Evolutionary conservation across 805 yeast genomes (phyloP).

Genomic region (Wickerhamomyces ciferrii): DNA sequence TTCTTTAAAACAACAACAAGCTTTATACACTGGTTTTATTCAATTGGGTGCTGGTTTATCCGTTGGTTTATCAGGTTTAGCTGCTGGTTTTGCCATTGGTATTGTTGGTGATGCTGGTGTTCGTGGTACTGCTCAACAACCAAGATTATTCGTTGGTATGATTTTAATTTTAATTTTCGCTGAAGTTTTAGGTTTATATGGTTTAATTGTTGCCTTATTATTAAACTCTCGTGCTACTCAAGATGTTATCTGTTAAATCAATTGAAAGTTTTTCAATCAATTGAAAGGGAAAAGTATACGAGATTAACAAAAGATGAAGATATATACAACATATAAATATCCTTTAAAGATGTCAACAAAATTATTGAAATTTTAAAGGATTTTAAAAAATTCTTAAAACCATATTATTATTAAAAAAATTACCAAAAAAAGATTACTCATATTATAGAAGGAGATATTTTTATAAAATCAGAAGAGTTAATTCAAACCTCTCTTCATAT

Average conservation of each 20-base stretch:
- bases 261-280: background rate
- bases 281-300: background rate
- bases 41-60: conserved; percentile 98
- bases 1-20: conserved; percentile 83
- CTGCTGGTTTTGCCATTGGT: conserved; percentile 99
- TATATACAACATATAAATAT: background rate
- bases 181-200: conserved; percentile 97
- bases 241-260: conserved; percentile 71
- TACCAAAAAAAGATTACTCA: background rate
- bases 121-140: conserved; percentile 97
- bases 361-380: background rate
- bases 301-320: background rate
- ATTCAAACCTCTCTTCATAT: background rate
- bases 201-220: conserved; percentile 95
- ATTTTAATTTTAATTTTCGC: conserved; percentile 97
- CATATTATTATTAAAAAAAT: too few species aligned
- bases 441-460: background rate
- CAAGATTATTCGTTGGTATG: conserved; percentile 98
- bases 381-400: background rate
- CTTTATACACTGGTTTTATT: conserved; percentile 94
- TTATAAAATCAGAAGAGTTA: background rate
- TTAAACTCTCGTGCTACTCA: conserved; percentile 97
- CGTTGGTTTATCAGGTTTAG: conserved; percentile 94
- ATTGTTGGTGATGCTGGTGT: conserved; percentile 99
- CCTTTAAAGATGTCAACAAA: background rate